Evolutionary conservation across 148 eudicot species (phyloP).

Genomic region (Tetragonia tetragonoides): DNA sequence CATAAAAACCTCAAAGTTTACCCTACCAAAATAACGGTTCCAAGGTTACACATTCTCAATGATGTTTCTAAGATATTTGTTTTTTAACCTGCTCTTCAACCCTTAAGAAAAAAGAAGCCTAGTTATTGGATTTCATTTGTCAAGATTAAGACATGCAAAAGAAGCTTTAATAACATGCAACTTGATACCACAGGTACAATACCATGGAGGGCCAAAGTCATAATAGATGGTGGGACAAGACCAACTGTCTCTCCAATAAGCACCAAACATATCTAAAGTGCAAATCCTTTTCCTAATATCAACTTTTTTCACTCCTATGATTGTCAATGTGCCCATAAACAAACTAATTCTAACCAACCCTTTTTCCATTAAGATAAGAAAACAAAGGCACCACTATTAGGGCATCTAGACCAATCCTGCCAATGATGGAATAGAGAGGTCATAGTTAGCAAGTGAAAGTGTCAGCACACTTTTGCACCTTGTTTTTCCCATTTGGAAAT

Average conservation of each 20-base stretch:
- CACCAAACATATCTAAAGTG: constrained; percentile 2
- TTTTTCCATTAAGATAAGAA: neutral
- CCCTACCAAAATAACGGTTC: neutral
- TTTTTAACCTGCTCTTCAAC: neutral
- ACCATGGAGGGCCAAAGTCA: constrained; percentile 12
- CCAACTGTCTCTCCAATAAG: constrained; percentile 10
- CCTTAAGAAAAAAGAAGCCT: neutral
- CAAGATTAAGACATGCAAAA: constrained; percentile 14
- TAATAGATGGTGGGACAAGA: constrained; percentile 18
- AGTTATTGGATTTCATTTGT: neutral
- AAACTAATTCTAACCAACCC: neutral
- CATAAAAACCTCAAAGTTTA: neutral
- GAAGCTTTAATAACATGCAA: neutral
- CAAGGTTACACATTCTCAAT: neutral
- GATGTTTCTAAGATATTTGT: neutral
- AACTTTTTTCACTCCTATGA: neutral
- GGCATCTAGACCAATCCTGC: neutral
- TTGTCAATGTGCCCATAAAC: neutral
- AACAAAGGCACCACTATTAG: neutral
- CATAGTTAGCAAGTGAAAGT: neutral
- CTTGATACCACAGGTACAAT: constrained; percentile 8
- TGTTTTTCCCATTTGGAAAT: neutral
- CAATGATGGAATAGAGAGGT: neutral
- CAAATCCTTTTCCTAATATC: neutral
- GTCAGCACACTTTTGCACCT: too few relatives aligned